phyloP scores from a whole-genome alignment of 768 basidiomycete genomes.

The Phallus indusiatus region DNA sequence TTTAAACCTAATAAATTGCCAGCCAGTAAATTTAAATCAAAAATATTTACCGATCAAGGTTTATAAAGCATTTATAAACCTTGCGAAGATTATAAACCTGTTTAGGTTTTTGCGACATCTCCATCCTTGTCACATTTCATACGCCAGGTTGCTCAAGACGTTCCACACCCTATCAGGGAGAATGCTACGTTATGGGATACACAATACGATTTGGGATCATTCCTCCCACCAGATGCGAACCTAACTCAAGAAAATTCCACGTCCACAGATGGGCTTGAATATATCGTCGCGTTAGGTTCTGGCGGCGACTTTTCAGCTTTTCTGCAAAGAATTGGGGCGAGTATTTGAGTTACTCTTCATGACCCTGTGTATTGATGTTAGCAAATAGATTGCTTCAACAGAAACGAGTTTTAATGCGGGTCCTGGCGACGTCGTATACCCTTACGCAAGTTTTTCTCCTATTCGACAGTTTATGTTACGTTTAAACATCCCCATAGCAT shows the following conservation, averaged over 20 bases:
- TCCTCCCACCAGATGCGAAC: constrained; percentile 28
- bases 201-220: constrained; percentile 45
- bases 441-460: constrained; percentile 35
- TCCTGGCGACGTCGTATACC: constrained; percentile 53
- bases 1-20: too few species aligned
- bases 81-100: too few species aligned
- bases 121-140: constrained; percentile 79
- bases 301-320: constrained; percentile 92
- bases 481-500: constrained; percentile 35
- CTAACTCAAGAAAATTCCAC: not conserved
- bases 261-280: constrained; percentile 16
- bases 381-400: constrained; percentile 17
- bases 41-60: too few species aligned
- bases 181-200: constrained; percentile 75
- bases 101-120: constrained; percentile 17
- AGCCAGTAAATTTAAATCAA: too few species aligned
- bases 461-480: not conserved
- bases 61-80: too few species aligned
- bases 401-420: constrained; percentile 29
- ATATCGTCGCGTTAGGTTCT: constrained; percentile 59
- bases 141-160: constrained; percentile 51
- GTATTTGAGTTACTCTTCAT: constrained; percentile 20
- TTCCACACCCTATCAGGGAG: constrained; percentile 62
- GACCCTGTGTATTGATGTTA: constrained; percentile 6
- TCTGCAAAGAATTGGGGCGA: constrained; percentile 65